Conservation (phyloP, 2,329 filamentous ascomycete genomes). For the Dactylellina haptotyla region DNA sequence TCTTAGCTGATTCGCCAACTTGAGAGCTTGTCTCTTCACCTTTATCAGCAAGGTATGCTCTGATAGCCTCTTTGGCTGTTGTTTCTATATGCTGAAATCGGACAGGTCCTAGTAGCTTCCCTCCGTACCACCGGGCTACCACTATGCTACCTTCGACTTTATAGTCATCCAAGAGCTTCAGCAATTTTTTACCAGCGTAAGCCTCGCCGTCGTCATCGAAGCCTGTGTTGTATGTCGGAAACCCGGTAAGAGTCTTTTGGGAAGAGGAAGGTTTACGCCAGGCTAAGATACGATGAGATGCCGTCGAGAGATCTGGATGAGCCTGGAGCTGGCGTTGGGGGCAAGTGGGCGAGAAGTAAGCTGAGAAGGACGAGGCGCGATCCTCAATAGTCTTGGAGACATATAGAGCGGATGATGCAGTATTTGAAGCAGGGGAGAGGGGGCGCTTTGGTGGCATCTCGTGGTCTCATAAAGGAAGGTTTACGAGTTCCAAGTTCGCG, state of each 20-base stretch:
- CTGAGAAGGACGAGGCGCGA: conserved; percentile 66
- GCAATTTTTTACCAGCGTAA: conserved; percentile 65
- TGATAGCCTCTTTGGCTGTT: conserved; percentile 65
- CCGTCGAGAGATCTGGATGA: conserved; percentile 63
- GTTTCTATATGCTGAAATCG: conserved; percentile 67
- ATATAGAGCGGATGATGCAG: conserved; percentile 60
- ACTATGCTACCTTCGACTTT: conserved; percentile 64
- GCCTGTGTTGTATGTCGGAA: conserved; percentile 62
- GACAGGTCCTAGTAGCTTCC: conserved; percentile 65
- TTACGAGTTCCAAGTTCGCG: conserved; percentile 7
- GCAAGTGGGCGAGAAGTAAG: conserved; percentile 64
- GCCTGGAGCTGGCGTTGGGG: conserved; percentile 63
- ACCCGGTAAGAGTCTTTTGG: conserved; percentile 63
- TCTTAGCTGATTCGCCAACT: conserved; percentile 17
- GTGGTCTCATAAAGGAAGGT: no score
- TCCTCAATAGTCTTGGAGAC: conserved; percentile 65
- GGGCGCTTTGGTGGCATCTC: conserved; percentile 56
- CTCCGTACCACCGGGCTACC: conserved; percentile 69
- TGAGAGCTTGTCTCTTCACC: conserved; percentile 55
- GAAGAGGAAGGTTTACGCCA: conserved; percentile 64
- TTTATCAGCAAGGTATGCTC: conserved; percentile 60
- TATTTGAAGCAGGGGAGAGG: conserved; percentile 11
- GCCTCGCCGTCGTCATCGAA: conserved; percentile 68
- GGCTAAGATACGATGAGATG: conserved; percentile 66
- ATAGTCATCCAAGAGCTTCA: conserved; percentile 64